phyloP scores from a whole-genome alignment of 257 asterid genomes.

The Henckelia pumila region DNA sequence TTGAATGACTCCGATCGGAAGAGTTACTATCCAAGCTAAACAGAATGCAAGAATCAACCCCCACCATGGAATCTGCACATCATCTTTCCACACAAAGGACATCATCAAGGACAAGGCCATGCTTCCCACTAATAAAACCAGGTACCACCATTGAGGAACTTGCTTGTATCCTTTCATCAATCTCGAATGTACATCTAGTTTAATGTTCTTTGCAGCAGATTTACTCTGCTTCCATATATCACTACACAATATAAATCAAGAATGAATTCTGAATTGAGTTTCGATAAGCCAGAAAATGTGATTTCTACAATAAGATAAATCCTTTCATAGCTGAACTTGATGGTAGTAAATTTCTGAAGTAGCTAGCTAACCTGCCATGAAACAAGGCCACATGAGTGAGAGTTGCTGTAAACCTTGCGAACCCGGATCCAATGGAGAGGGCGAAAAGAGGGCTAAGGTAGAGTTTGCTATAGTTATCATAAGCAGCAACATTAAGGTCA shows the following conservation, averaged over 20 bases:
- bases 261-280: not conserved
- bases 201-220: conserved; percentile 65
- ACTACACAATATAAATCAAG: conserved; percentile 35
- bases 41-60: conserved; percentile 81
- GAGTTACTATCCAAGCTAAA: conserved; percentile 79
- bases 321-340: not conserved
- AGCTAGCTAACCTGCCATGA: conserved; percentile 79
- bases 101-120: conserved; percentile 56
- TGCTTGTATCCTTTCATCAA: conserved; percentile 82
- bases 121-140: conserved; percentile 60
- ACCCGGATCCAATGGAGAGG: conserved; percentile 91
- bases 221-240: conserved; percentile 87
- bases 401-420: conserved; percentile 90
- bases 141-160: conserved; percentile 96
- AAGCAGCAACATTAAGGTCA: conserved; percentile 72
- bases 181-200: conserved; percentile 67
- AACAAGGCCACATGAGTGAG: conserved; percentile 89
- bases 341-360: not conserved
- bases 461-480: conserved; percentile 77
- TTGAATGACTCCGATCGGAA: conserved; percentile 92
- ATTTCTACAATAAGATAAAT: no score
- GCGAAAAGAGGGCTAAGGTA: conserved; percentile 96
- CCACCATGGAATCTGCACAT: conserved; percentile 95
- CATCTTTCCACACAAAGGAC: conserved; percentile 74
- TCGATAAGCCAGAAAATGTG: not conserved